These are phyloP conservation scores for Arthrobotrys entomopaga DNA, from an alignment of 2,329 filamentous ascomycete genomes.

Conservation along the genomic window DNA sequence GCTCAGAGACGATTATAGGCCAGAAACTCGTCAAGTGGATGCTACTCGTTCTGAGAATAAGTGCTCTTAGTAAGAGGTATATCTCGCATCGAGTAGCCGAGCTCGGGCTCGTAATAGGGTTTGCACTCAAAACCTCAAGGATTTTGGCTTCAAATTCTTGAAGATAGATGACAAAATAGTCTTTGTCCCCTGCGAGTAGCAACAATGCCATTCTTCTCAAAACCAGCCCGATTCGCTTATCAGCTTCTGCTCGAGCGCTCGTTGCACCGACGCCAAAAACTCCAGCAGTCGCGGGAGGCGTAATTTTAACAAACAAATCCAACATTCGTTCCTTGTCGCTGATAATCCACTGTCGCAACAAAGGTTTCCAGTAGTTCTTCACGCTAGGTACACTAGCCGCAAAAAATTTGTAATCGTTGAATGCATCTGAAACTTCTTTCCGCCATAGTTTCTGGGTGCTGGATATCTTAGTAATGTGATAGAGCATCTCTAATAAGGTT, in stretches of 20 bases:
- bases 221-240: slow-evolving; percentile 90
- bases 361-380: slow-evolving; percentile 79
- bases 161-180: slow-evolving; percentile 82
- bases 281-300: slow-evolving; percentile 87
- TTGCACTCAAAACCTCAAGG: slow-evolving; percentile 84
- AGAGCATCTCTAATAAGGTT: slow-evolving; percentile 76
- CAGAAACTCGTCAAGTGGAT: slow-evolving; percentile 85
- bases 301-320: slow-evolving; percentile 81
- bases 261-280: slow-evolving; percentile 98
- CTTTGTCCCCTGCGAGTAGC: slow-evolving; percentile 78
- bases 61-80: slow-evolving; percentile 84
- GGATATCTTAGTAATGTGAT: slow-evolving; percentile 78
- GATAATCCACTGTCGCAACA: slow-evolving; percentile 84
- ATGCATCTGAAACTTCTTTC: slow-evolving; percentile 89
- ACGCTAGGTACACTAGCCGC: slow-evolving; percentile 74
- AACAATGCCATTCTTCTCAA: slow-evolving; percentile 83
- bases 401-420: slow-evolving; percentile 90
- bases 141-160: slow-evolving; percentile 80
- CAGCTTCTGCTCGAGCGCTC: slow-evolving; percentile 91
- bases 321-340: slow-evolving; percentile 87
- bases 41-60: slow-evolving; percentile 80
- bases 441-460: slow-evolving; percentile 90
- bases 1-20: slow-evolving; percentile 87
- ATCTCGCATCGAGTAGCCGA: slow-evolving; percentile 88
- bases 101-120: slow-evolving; percentile 87